These are phyloP conservation scores for Ogataea philodendri DNA, from an alignment of 805 yeast genomes.

Conservation along the genomic window DNA sequence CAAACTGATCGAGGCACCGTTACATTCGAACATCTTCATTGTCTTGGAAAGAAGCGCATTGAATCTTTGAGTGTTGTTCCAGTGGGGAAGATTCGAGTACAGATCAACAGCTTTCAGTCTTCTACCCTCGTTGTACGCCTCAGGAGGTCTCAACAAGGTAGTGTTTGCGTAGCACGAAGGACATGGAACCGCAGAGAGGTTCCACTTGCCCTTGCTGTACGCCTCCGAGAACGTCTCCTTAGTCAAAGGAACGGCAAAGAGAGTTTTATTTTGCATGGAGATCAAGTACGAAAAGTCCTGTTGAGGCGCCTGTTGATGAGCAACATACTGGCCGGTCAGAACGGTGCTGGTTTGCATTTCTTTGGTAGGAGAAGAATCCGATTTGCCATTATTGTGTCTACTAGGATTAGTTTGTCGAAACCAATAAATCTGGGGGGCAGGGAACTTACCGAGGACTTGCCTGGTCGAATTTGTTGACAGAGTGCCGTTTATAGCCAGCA, in stretches of 20 bases:
- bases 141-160: constrained; percentile 60
- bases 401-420: neutral
- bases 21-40: constrained; percentile 41
- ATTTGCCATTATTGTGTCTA: constrained; percentile 1
- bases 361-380: constrained; percentile 3
- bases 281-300: constrained; percentile 16
- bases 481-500: constrained; percentile 15
- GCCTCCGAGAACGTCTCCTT: constrained; percentile 54
- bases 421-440: no score
- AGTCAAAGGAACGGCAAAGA: constrained; percentile 39
- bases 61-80: constrained; percentile 45
- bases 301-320: constrained; percentile 10
- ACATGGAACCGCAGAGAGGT: constrained; percentile 50
- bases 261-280: constrained; percentile 16
- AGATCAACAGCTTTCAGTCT: constrained; percentile 44
- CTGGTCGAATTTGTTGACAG: constrained; percentile 11
- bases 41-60: constrained; percentile 38
- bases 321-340: constrained; percentile 6
- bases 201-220: constrained; percentile 56
- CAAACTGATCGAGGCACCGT: constrained; percentile 60
- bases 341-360: constrained; percentile 7
- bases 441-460: constrained; percentile 13
- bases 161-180: constrained; percentile 51
- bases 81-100: constrained; percentile 42
- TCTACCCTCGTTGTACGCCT: constrained; percentile 46